Conservation (phyloP, 2,329 filamentous ascomycete genomes). For the Fusarium camptoceras region DNA sequence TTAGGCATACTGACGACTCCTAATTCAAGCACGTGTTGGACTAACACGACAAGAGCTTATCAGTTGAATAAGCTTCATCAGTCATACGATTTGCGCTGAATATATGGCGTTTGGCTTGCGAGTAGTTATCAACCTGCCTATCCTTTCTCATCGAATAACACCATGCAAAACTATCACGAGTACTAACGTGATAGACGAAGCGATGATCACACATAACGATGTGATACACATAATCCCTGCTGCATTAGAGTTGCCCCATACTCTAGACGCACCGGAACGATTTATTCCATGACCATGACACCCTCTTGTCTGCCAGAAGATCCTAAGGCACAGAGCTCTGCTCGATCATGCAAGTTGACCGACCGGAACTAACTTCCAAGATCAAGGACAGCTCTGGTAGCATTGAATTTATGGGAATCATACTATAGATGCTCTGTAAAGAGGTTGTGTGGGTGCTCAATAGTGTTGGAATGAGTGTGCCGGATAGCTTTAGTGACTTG, state of each 20-base stretch:
- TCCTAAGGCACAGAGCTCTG: background rate
- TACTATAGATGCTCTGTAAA: background rate
- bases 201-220: too few species aligned
- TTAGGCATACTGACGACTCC: background rate
- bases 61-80: background rate
- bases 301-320: background rate
- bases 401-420: background rate
- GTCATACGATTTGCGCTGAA: background rate
- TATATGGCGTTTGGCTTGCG: conserved; percentile 6
- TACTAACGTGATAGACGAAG: background rate
- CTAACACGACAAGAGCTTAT: too few species aligned
- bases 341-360: background rate
- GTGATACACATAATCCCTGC: background rate
- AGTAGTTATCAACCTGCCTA: background rate
- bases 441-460: background rate
- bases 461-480: background rate
- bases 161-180: background rate
- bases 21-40: background rate
- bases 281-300: background rate
- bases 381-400: background rate
- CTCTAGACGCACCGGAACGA: background rate
- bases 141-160: background rate
- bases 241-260: background rate
- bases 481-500: background rate
- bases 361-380: background rate